Conservation (phyloP, 768 basidiomycete genomes). For the Baorangia bicolor region DNA sequence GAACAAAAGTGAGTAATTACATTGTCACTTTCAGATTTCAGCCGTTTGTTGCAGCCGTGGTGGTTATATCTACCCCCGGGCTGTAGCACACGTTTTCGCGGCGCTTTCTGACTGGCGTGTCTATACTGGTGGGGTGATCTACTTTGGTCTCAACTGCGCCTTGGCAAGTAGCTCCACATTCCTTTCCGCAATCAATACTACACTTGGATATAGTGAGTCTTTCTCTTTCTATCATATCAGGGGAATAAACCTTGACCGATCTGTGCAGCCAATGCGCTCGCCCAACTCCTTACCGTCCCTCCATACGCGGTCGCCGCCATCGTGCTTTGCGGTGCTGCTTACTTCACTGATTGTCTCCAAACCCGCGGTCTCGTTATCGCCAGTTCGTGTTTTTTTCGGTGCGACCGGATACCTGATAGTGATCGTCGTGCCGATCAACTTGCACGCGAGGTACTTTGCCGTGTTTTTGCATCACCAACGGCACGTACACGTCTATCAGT, state of each 20-base stretch:
- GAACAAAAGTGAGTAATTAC: constrained; percentile 48
- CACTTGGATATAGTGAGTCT: constrained; percentile 65
- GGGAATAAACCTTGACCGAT: neutral
- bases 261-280: constrained; percentile 57
- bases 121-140: too few relatives aligned
- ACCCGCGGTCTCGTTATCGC: constrained; percentile 46
- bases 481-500: constrained; percentile 75
- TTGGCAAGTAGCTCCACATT: constrained; percentile 79
- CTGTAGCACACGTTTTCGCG: too few relatives aligned
- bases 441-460: constrained; percentile 68
- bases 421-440: constrained; percentile 49
- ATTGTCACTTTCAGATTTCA: neutral
- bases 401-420: constrained; percentile 58
- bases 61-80: too few relatives aligned
- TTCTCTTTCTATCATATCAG: neutral
- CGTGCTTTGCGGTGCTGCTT: constrained; percentile 58
- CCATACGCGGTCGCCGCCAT: constrained; percentile 62
- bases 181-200: constrained; percentile 75
- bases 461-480: constrained; percentile 74
- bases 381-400: constrained; percentile 28
- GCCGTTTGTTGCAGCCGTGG: constrained; percentile 36
- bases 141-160: too few relatives aligned
- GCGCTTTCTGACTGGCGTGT: too few relatives aligned
- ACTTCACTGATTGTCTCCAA: constrained; percentile 65
- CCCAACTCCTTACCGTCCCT: too few relatives aligned